A percentile compares a stretch with the other conserved stretches of the same genome.
These are phyloP conservation scores for Fusarium phyllophilum DNA, from an alignment of 2,329 filamentous ascomycete genomes.

Conservation along the genomic window DNA sequence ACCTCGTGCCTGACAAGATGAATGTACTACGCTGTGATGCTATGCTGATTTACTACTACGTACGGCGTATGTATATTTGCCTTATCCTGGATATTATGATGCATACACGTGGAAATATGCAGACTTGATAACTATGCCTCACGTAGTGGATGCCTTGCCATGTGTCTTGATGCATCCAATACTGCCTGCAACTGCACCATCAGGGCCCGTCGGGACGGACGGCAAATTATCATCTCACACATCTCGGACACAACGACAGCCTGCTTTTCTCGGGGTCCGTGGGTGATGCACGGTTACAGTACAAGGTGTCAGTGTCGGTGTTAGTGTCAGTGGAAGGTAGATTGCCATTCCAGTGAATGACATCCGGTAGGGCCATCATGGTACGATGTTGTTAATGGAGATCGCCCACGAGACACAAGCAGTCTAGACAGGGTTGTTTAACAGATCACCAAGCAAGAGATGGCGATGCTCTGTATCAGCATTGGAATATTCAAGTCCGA, in stretches of 20 bases:
- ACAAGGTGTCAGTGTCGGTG: background rate
- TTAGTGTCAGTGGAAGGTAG: slow-evolving; percentile 3
- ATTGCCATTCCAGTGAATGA: slow-evolving; percentile 10
- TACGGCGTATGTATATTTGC: background rate
- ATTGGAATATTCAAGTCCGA: slow-evolving; percentile 5
- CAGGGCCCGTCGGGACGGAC: slow-evolving; percentile 18
- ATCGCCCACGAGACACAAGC: slow-evolving; percentile 19
- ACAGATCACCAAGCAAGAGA: slow-evolving; percentile 1
- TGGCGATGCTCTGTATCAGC: background rate
- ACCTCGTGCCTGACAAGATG: slow-evolving; percentile 10
- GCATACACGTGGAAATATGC: slow-evolving; percentile 22
- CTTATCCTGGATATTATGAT: background rate
- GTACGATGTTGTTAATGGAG: slow-evolving; percentile 26
- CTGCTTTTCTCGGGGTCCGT: background rate
- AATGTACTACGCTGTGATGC: background rate
- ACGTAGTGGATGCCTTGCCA: slow-evolving; percentile 23
- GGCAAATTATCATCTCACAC: slow-evolving; percentile 7
- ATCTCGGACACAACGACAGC: background rate
- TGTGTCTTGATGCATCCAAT: slow-evolving; percentile 17
- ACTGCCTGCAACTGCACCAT: background rate
- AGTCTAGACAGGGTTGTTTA: background rate
- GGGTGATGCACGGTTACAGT: slow-evolving; percentile 13
- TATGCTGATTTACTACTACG: background rate
- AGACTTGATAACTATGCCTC: background rate
- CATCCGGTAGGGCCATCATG: slow-evolving; percentile 34